Evolutionary conservation across 2,329 filamentous ascomycete species (phyloP).

Genomic region (Penicillium sp.): DNA sequence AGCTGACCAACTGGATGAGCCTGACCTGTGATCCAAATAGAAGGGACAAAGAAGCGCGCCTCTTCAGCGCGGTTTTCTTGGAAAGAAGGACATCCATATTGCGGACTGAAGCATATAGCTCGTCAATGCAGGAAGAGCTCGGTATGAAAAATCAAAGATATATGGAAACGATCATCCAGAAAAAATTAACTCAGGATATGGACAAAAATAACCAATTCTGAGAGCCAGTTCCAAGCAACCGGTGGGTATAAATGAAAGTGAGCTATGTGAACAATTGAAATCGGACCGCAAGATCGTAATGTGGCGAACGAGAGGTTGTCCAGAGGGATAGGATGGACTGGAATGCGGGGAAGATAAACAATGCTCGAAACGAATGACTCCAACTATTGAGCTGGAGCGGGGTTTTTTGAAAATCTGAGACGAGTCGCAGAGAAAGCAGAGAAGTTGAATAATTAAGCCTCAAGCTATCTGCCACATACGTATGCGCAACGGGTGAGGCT

Average conservation of each 20-base stretch:
- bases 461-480: conserved; percentile 8
- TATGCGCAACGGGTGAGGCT: conserved; percentile 1
- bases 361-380: conserved; percentile 1
- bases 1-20: background rate
- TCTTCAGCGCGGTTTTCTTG: conserved; percentile 19
- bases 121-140: background rate
- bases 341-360: conserved; percentile 26
- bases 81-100: conserved; percentile 24
- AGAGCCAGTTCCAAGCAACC: conserved; percentile 21
- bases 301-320: conserved; percentile 10
- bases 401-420: conserved; percentile 1
- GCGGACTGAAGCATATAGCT: background rate
- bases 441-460: conserved; percentile 8
- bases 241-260: conserved; percentile 13
- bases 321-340: conserved; percentile 19
- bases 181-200: background rate
- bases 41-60: conserved; percentile 23
- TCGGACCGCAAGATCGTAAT: background rate
- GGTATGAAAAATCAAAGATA: background rate
- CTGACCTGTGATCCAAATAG: conserved; percentile 26
- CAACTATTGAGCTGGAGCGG: background rate
- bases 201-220: conserved; percentile 2
- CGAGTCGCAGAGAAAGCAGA: background rate
- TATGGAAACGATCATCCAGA: background rate
- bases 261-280: conserved; percentile 11